Conservation (phyloP, 2,329 filamentous ascomycete species). For the Colletotrichum paranaense region DNA sequence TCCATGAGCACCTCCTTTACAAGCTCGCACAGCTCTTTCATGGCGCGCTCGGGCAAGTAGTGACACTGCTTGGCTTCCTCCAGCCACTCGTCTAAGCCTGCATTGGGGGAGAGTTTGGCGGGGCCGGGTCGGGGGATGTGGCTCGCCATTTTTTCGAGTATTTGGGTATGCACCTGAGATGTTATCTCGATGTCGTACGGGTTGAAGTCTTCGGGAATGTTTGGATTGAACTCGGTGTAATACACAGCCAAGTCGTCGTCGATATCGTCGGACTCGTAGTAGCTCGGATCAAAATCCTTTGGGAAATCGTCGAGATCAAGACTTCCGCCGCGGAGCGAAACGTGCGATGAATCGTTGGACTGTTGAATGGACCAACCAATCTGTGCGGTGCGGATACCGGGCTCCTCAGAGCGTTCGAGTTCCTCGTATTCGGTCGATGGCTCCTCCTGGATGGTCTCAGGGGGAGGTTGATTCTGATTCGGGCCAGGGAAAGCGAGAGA, state of each 20-base stretch:
- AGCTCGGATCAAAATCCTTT: conserved; percentile 22
- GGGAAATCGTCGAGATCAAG: conserved; percentile 20
- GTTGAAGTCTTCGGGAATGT: conserved; percentile 16
- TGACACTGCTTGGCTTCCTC: conserved; percentile 97
- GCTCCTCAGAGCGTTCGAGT: conserved; percentile 24
- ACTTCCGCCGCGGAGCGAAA: conserved; percentile 20
- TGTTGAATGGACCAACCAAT: conserved; percentile 20
- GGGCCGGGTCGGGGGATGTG: conserved; percentile 88
- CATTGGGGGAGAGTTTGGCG: conserved; percentile 83
- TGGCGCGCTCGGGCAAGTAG: conserved; percentile 93
- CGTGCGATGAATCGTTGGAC: conserved; percentile 13
- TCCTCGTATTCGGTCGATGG: not conserved
- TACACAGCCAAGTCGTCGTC: conserved; percentile 21
- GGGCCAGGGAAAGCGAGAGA: not conserved
- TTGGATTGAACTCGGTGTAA: conserved; percentile 22
- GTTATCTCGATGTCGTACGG: conserved; percentile 15
- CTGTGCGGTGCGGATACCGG: conserved; percentile 22
- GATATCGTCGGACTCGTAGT: conserved; percentile 30
- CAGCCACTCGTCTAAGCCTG: conserved; percentile 95
- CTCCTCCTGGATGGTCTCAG: conserved; percentile 19
- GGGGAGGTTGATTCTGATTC: not conserved
- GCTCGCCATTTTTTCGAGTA: conserved; percentile 49
- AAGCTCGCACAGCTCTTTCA: conserved; percentile 99
- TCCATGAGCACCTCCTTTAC: conserved; percentile 99
- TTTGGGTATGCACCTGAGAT: conserved; percentile 20